phyloP scores from a whole-genome alignment of 768 basidiomycete species.

The Leccinum disarticulatum region DNA sequence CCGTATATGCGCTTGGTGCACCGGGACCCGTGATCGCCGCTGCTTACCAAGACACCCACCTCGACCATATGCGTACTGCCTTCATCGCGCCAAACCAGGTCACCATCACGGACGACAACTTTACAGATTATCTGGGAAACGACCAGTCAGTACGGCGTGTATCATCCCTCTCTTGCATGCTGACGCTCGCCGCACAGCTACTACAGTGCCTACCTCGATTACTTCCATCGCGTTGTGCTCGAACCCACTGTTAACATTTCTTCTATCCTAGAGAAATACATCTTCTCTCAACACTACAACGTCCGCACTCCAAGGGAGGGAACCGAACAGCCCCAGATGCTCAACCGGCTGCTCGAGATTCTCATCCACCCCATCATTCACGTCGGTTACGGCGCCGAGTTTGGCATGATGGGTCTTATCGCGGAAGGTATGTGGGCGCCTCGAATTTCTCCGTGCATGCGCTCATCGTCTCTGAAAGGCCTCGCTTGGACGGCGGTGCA shows the following conservation, averaged over 20 bases:
- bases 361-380: slow-evolving; percentile 69
- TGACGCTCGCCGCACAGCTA: slow-evolving; percentile 17
- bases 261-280: slow-evolving; percentile 54
- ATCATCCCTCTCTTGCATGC: background rate
- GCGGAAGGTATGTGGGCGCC: slow-evolving; percentile 38
- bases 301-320: slow-evolving; percentile 29
- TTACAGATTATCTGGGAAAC: slow-evolving; percentile 29
- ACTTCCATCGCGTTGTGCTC: slow-evolving; percentile 32
- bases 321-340: slow-evolving; percentile 51
- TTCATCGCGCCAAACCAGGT: slow-evolving; percentile 28
- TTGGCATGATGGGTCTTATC: slow-evolving; percentile 58
- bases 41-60: slow-evolving; percentile 43
- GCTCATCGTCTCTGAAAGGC: too few species aligned
- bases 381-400: slow-evolving; percentile 62
- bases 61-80: slow-evolving; percentile 37
- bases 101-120: slow-evolving; percentile 25
- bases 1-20: slow-evolving; percentile 62
- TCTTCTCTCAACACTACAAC: slow-evolving; percentile 57
- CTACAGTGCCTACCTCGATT: slow-evolving; percentile 34
- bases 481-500: slow-evolving; percentile 40
- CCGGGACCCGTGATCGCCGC: slow-evolving; percentile 38
- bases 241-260: slow-evolving; percentile 31
- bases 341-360: slow-evolving; percentile 57
- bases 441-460: too few species aligned
- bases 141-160: slow-evolving; percentile 26